Evolutionary conservation across 2,329 filamentous ascomycete species (phyloP).

Genomic region (Macrophomina pseudophaseolina): DNA sequence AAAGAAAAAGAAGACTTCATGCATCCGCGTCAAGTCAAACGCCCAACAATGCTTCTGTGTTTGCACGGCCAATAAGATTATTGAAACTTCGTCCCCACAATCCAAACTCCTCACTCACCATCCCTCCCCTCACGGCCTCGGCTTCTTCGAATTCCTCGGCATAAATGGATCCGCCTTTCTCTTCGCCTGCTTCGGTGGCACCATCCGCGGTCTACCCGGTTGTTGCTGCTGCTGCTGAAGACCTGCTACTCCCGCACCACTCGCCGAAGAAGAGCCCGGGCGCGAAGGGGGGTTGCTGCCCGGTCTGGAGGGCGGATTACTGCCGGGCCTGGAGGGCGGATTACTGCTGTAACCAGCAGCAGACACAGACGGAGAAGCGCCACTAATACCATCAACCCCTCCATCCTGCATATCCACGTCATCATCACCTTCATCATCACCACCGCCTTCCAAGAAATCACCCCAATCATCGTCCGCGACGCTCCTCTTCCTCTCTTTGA

Average conservation of each 20-base stretch:
- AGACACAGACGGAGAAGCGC: not conserved
- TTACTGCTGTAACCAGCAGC: too few species aligned
- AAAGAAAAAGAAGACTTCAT: too few species aligned
- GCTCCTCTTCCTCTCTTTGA: constrained; percentile 13
- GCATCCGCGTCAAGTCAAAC: too few species aligned
- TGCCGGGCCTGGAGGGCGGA: not conserved
- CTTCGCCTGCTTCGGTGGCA: constrained; percentile 26
- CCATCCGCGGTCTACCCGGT: constrained; percentile 13
- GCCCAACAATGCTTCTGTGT: not conserved
- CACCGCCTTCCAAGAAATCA: constrained; percentile 8
- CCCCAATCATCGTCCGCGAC: constrained; percentile 12
- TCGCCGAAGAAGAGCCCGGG: not conserved
- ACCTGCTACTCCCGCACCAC: not conserved
- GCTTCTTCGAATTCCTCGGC: constrained; percentile 25
- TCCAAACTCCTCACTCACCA: not conserved
- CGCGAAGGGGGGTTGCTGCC: too few species aligned
- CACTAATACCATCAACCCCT: not conserved
- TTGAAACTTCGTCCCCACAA: not conserved
- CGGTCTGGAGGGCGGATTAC: not conserved
- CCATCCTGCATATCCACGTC: constrained; percentile 27
- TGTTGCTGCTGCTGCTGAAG: not conserved
- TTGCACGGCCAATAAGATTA: not conserved
- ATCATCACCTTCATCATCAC: not conserved
- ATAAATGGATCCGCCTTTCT: constrained; percentile 30
- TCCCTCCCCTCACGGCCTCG: not conserved